Evolutionary conservation across 768 basidiomycete genomes (phyloP).

Genomic region (Mycena indigotica): DNA sequence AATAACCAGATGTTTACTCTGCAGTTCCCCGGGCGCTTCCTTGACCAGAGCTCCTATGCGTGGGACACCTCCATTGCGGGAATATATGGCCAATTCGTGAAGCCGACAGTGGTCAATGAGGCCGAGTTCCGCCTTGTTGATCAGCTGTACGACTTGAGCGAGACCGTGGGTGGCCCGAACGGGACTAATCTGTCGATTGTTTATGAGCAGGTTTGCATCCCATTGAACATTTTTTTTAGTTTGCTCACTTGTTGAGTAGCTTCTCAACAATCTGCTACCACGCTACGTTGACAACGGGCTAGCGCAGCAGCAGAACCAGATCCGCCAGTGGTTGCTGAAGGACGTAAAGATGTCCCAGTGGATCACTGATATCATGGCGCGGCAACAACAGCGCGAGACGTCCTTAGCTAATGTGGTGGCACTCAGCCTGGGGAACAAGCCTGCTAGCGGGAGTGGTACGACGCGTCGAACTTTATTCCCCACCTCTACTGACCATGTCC

Average conservation of each 20-base stretch:
- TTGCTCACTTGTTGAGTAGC: no score
- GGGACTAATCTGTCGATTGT: constrained; percentile 30
- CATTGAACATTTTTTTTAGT: no score
- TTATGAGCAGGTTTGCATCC: constrained; percentile 29
- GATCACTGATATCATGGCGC: constrained; percentile 23
- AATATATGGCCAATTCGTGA: constrained; percentile 31
- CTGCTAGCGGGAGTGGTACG: no score
- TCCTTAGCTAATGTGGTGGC: no score
- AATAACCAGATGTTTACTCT: constrained; percentile 30
- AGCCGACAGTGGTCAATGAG: constrained; percentile 31
- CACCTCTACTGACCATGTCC: no score
- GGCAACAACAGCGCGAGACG: constrained; percentile 19
- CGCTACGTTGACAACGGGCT: constrained; percentile 20
- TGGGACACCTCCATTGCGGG: constrained; percentile 29
- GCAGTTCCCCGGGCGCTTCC: constrained; percentile 31
- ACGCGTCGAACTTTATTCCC: no score
- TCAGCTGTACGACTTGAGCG: constrained; percentile 28
- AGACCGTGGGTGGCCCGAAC: constrained; percentile 28
- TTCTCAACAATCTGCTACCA: constrained; percentile 31
- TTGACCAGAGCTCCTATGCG: constrained; percentile 27
- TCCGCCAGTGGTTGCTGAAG: constrained; percentile 31
- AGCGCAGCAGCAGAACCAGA: constrained; percentile 26
- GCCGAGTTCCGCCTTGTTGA: constrained; percentile 32
- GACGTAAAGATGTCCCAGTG: constrained; percentile 25
- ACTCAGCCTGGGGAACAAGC: no score